These are phyloP conservation scores for Suillus ampliporus DNA, from an alignment of 768 basidiomycete species.

Conservation along the genomic window DNA sequence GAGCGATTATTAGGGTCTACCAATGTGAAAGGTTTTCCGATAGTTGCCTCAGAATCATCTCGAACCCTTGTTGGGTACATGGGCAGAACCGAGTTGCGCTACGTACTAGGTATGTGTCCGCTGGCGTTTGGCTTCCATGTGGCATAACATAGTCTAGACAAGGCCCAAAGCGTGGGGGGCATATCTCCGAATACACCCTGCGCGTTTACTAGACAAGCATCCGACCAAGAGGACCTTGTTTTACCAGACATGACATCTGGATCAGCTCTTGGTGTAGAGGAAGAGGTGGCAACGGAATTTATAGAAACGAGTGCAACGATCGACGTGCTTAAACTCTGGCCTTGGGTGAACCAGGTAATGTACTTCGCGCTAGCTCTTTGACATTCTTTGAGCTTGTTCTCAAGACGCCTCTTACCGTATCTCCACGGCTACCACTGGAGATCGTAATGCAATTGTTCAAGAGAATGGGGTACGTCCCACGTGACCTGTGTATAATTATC, in stretches of 20 bases:
- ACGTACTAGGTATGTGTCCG: slow-evolving; percentile 73
- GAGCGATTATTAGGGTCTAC: slow-evolving; percentile 76
- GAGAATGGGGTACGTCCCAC: slow-evolving; percentile 84
- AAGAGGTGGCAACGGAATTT: slow-evolving; percentile 69
- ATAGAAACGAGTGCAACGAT: slow-evolving; percentile 64
- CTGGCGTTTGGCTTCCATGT: neutral
- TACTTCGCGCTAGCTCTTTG: slow-evolving; percentile 1
- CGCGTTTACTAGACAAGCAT: slow-evolving; percentile 60
- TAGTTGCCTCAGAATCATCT: slow-evolving; percentile 68
- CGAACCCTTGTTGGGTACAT: slow-evolving; percentile 84
- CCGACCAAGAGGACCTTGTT: slow-evolving; percentile 57
- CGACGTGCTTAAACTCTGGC: slow-evolving; percentile 72
- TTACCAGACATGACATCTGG: slow-evolving; percentile 49
- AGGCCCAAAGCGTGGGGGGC: slow-evolving; percentile 67
- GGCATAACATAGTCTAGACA: slow-evolving; percentile 53
- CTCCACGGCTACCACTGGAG: slow-evolving; percentile 90
- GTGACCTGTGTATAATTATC: slow-evolving; percentile 3
- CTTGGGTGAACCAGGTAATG: slow-evolving; percentile 93
- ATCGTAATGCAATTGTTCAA: slow-evolving; percentile 98
- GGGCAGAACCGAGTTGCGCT: slow-evolving; percentile 81
- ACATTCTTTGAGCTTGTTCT: slow-evolving; percentile 1
- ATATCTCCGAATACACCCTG: slow-evolving; percentile 71
- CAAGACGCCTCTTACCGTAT: slow-evolving; percentile 93
- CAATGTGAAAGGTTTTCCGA: slow-evolving; percentile 89
- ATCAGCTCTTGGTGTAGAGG: slow-evolving; percentile 63